Evolutionary conservation across 2,329 filamentous ascomycete species (phyloP), one percentile per base, ranked within the genome.

Genomic region (Fusarium sp.): DNA sequence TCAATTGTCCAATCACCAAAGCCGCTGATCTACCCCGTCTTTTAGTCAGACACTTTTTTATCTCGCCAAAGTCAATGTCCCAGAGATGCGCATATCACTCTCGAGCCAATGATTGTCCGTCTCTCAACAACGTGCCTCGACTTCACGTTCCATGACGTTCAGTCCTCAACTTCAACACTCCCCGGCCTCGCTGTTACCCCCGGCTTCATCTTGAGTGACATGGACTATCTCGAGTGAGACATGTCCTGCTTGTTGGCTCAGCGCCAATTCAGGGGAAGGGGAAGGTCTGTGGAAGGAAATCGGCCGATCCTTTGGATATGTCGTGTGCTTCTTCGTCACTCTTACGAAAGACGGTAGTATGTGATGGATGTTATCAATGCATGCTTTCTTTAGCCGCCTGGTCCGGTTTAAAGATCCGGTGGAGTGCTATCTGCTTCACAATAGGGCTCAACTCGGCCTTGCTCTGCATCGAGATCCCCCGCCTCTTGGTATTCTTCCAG

Each of bases 111-210:
- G 41, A 67, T 64, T 41, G 60, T 50, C 49, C 69, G 59, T 46
- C 60, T 58, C 49, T 38, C 50, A 60, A 71, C 74, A 76, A 76
- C 74, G 74, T 76, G 74, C 73, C 68, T 75, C 26, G n/a, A 60
- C 44, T 60, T 70, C 55, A 50, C 56, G 55, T 64, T 64, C 68
- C 65, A 66, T 68, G 50, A 65, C 59, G 59, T 62, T 56, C 53
- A 54, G 66, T 45, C 50, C 69, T 63, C 64, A 65, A 69, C 55
- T 50, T 57, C 60, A 50, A 54, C 57, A 65, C 48, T 48, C 45
- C 53, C 69, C 33, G 60, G 44, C 33, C 33, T 55, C 44, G 30
- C 48, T 18, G 26, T 60, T 15, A 42, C 44, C 41, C 59, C 69
- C 60, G 35, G 20, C 30, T 59, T 35, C 60, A 54, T 37, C 13